These are phyloP conservation scores for Alternaria consortialis DNA, from an alignment of 2,329 filamentous ascomycete genomes.

Conservation along the genomic window DNA sequence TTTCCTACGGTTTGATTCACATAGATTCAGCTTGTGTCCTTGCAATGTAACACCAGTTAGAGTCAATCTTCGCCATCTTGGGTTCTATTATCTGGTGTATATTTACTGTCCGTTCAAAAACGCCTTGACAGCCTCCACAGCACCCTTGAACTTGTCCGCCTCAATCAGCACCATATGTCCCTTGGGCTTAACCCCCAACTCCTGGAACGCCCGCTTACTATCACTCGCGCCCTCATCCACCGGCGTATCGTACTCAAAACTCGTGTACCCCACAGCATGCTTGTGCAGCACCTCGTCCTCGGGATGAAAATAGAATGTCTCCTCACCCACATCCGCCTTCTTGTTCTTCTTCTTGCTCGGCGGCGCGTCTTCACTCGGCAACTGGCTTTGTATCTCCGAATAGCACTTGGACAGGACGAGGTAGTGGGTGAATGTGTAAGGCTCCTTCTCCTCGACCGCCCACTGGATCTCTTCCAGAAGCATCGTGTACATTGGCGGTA, in stretches of 20 bases:
- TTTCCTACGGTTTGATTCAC: conserved; percentile 41
- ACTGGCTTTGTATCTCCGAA: conserved; percentile 80
- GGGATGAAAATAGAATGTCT: conserved; percentile 90
- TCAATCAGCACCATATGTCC: conserved; percentile 91
- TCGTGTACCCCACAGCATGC: conserved; percentile 74
- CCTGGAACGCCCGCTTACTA: conserved; percentile 93
- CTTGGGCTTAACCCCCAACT: conserved; percentile 84
- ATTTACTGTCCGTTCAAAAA: conserved; percentile 66
- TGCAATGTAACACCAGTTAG: conserved; percentile 51
- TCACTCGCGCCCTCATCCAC: conserved; percentile 81
- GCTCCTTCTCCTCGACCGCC: conserved; percentile 88
- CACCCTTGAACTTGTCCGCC: conserved; percentile 75
- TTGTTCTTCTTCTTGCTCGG: conserved; percentile 56
- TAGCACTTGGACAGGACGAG: conserved; percentile 93
- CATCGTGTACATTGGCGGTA: conserved; percentile 95
- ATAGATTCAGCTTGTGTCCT: conserved; percentile 47
- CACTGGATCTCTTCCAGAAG: conserved; percentile 89
- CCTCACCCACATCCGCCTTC: conserved; percentile 47
- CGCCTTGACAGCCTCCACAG: conserved; percentile 77
- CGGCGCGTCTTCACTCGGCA: conserved; percentile 64
- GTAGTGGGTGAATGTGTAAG: conserved; percentile 93
- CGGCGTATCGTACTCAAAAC: conserved; percentile 81
- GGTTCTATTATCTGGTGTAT: background rate
- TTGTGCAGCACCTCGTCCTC: conserved; percentile 91
- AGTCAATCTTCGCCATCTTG: conserved; percentile 23